phyloP scores from a whole-genome alignment of 2,329 filamentous ascomycete species.

The Penicillium sp. region DNA sequence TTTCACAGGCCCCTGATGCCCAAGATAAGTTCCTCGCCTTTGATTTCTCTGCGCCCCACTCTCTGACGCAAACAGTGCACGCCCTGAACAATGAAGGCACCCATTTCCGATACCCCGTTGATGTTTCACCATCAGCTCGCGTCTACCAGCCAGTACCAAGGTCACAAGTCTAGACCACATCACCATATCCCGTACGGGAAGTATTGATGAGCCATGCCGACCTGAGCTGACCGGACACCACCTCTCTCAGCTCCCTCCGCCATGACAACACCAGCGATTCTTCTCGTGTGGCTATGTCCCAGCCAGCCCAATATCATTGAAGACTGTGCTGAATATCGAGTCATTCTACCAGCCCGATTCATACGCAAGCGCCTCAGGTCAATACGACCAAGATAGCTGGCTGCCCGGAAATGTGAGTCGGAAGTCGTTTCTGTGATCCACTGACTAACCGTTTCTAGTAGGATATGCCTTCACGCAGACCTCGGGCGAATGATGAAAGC shows the following conservation, averaged over 20 bases:
- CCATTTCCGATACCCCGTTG: not conserved
- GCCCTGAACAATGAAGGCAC: not conserved
- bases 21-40: too few species aligned
- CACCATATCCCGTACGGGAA: too few species aligned
- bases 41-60: too few species aligned
- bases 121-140: not conserved
- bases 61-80: not conserved
- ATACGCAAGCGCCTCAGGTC: not conserved
- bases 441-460: not conserved
- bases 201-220: too few species aligned
- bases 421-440: too few species aligned
- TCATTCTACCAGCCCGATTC: not conserved
- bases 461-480: not conserved
- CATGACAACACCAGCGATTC: not conserved
- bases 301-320: not conserved
- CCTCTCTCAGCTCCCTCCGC: not conserved
- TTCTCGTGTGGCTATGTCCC: not conserved
- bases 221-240: not conserved
- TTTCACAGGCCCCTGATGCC: too few species aligned
- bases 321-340: not conserved
- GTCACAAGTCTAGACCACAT: too few species aligned
- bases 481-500: too few species aligned
- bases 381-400: too few species aligned
- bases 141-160: not conserved
- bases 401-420: too few species aligned